Percentiles rank a stretch among this genome's conserved stretches.
phyloP scores from a whole-genome alignment of 768 basidiomycete genomes.

The Amanita phalloides region DNA sequence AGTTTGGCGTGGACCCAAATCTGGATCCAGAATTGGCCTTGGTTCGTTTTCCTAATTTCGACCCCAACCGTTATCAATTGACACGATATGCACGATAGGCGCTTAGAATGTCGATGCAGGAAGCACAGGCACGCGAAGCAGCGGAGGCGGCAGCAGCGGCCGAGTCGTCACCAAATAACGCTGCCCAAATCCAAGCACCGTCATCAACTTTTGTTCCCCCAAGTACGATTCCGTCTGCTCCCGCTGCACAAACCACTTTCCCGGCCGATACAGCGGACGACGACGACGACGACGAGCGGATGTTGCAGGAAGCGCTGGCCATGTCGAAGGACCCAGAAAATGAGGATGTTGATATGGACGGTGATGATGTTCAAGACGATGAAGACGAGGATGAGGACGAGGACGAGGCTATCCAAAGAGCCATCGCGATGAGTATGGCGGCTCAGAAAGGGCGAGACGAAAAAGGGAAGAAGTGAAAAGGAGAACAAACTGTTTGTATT shows the following conservation, averaged over 20 bases:
- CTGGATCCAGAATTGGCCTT: constrained; percentile 67
- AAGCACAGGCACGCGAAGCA: constrained; percentile 72
- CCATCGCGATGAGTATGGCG: constrained; percentile 91
- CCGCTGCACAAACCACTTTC: constrained; percentile 15
- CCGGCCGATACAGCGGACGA: constrained; percentile 42
- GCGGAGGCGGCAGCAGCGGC: constrained; percentile 34
- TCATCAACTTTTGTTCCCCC: constrained; percentile 22
- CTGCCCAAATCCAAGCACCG: constrained; percentile 25
- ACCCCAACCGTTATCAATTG: background rate
- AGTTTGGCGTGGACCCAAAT: constrained; percentile 90
- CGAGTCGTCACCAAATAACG: constrained; percentile 15
- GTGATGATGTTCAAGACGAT: constrained; percentile 33
- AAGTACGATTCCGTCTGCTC: background rate
- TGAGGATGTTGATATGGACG: constrained; percentile 41
- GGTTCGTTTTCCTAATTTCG: constrained; percentile 35
- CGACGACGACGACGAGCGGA: constrained; percentile 72
- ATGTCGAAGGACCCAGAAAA: constrained; percentile 40
- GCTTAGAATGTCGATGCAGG: constrained; percentile 94
- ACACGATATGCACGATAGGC: constrained; percentile 39
- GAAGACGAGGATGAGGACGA: constrained; percentile 33
- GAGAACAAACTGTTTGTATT: background rate
- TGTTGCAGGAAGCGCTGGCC: constrained; percentile 68
- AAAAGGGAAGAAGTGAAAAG: constrained; percentile 19
- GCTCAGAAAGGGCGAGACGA: constrained; percentile 30
- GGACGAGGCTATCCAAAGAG: constrained; percentile 78